A percentile compares a stretch with the other conserved stretches of the same genome.
These are phyloP conservation scores for Pseudogymnoascus sp. DNA, from an alignment of 2,329 filamentous ascomycete species.

Conservation along the genomic window DNA sequence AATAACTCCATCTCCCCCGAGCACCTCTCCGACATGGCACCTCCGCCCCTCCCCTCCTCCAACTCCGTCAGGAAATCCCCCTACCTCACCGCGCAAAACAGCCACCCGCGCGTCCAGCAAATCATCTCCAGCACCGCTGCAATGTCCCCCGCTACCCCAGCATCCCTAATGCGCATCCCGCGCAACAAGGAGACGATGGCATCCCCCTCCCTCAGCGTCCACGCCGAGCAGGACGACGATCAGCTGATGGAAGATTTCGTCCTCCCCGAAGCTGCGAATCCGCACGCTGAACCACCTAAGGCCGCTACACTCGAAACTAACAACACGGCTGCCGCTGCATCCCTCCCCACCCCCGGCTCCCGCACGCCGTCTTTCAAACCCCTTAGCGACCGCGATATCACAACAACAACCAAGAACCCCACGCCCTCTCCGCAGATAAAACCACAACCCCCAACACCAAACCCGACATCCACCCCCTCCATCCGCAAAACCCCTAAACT, in stretches of 20 bases:
- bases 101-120: conserved; percentile 29
- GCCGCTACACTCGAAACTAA: conserved; percentile 43
- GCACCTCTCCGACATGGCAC: conserved; percentile 57
- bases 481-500: conserved; percentile 44
- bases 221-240: conserved; percentile 39
- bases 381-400: conserved; percentile 25
- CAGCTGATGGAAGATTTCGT: conserved; percentile 56
- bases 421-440: conserved; percentile 34
- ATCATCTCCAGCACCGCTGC: conserved; percentile 16
- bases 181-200: conserved; percentile 23
- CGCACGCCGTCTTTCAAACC: conserved; percentile 32
- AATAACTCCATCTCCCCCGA: conserved; percentile 59
- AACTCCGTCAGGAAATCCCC: conserved; percentile 60
- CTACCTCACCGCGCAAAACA: conserved; percentile 51
- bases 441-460: conserved; percentile 39
- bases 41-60: conserved; percentile 58
- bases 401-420: conserved; percentile 28
- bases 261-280: conserved; percentile 63
- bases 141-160: conserved; percentile 68
- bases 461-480: conserved; percentile 35
- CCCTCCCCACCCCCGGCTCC: conserved; percentile 39
- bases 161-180: conserved; percentile 72
- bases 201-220: conserved; percentile 36
- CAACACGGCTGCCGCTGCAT: conserved; percentile 37
- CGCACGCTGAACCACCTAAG: conserved; percentile 39